Base-by-base conservation (phyloP, 495 filamentous ascomycete species). In the Tuber brumale region DNA sequence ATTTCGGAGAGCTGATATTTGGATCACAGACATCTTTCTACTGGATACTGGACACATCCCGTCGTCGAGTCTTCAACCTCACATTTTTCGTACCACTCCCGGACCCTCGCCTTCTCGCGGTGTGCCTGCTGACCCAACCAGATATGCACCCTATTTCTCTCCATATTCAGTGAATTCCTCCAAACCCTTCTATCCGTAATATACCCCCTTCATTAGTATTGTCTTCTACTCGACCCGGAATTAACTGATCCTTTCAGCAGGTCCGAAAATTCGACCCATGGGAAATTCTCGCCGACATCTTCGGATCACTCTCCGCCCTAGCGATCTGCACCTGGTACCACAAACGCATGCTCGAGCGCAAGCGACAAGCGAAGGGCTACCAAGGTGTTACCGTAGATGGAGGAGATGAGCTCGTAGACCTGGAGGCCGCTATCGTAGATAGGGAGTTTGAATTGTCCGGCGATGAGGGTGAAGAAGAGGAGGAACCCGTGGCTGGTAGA, bases 1-100 rank as follows among this genome's bases (percentile, higher is more conserved):
- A 3, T n/a, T 35, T 12, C 57, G 3, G 57, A 35, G 57, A 35
- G 27, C 57, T 66, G 5, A 66, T 66, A 31, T 31, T 19, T 66
- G 57, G 27, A 31, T 35, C 51, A 31, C 79, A 87, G 86, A 78
- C 92, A 51, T 86, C 87, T 80, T 98, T 97, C 88, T 99, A 99
- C 90, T 99, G 95, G 94, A 92, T 97, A 82, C 84, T 97, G 81
- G 95, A 99, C 82, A 94, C 94, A 69, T 90, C 90, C 71, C 92
- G 96, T 71, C 89, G 94, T 44, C 92, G 95, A 75, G 90, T 89
- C 35, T 85, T 97, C 23, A 92, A 98, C 83, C 83, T 97, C 71
- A 97, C 94, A 37, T 85, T 98, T n/a, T 77, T 93, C 23, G 87
- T 94, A 79, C 76, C 92, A 91, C 85, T 95, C 93, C 16, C 84